These are phyloP conservation scores for Byssoonygena ceratinophila DNA, from an alignment of 2,329 filamentous ascomycete species.

Conservation along the genomic window DNA sequence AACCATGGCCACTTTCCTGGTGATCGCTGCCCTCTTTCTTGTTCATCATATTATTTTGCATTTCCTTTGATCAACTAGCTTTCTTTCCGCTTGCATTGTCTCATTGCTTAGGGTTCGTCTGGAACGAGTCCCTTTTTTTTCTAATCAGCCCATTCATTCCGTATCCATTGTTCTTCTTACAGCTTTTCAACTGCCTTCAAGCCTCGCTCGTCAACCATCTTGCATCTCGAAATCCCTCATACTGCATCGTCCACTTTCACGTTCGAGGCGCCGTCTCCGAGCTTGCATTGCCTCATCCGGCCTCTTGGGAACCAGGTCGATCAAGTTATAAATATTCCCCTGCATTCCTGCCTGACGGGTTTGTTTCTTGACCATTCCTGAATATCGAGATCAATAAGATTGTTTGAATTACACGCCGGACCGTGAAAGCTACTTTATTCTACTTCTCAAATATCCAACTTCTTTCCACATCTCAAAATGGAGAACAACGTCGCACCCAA, in stretches of 20 bases:
- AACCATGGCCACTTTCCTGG: neutral
- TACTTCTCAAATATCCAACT: slow-evolving; percentile 8
- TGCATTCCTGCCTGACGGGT: neutral
- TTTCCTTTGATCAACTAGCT: neutral
- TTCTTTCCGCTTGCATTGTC: slow-evolving; percentile 8
- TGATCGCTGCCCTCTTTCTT: neutral
- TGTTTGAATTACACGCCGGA: neutral
- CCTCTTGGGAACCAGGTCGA: neutral
- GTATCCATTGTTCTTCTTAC: neutral
- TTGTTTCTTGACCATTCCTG: neutral
- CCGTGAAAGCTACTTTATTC: neutral
- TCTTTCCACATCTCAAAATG: slow-evolving; percentile 9
- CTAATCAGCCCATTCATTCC: neutral
- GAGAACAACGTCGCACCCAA: slow-evolving; percentile 14
- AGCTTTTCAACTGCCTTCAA: neutral
- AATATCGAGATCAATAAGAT: slow-evolving; percentile 1
- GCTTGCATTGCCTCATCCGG: neutral
- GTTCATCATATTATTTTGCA: neutral
- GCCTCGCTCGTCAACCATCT: neutral
- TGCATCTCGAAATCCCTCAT: slow-evolving; percentile 4
- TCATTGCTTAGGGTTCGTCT: slow-evolving; percentile 6
- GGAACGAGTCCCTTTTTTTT: slow-evolving; percentile 4
- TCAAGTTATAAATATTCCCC: neutral
- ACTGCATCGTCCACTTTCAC: neutral
- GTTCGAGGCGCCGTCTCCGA: neutral